A percentile compares a stretch with the other conserved stretches of the same genome.
These are phyloP conservation scores for Avena insularis DNA, from an alignment of 176 grass and related monocot species.

Conservation along the genomic window DNA sequence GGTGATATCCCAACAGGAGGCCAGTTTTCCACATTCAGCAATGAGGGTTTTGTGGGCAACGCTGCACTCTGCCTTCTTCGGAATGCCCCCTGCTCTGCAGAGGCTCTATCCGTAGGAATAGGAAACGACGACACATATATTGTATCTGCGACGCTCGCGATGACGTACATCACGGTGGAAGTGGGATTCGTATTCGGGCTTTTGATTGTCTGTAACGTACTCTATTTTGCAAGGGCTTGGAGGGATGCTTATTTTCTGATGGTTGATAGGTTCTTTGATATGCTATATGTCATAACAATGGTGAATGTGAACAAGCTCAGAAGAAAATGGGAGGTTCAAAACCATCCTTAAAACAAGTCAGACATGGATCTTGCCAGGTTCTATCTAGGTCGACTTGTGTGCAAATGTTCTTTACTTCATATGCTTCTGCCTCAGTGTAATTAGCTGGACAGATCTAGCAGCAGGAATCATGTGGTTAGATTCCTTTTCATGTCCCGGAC, in stretches of 20 bases:
- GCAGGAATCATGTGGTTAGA: neutral
- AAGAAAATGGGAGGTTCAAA: neutral
- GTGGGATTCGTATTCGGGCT: conserved; percentile 26
- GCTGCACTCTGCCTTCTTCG: neutral
- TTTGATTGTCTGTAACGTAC: neutral
- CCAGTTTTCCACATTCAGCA: conserved; percentile 75
- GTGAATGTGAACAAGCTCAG: conserved; percentile 14
- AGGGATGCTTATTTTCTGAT: neutral
- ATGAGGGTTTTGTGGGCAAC: conserved; percentile 47
- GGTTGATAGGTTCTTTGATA: conserved; percentile 32
- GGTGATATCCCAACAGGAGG: conserved; percentile 78
- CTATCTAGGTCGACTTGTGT: neutral
- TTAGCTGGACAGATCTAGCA: neutral
- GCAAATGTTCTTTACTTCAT: neutral
- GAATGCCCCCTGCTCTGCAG: neutral
- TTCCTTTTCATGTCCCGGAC: neutral
- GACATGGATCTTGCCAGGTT: neutral
- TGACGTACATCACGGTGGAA: neutral
- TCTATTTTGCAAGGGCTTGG: conserved; percentile 22
- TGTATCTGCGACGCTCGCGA: neutral
- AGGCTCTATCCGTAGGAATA: neutral
- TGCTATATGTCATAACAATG: neutral
- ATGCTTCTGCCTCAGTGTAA: neutral
- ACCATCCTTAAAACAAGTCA: conserved; percentile 2
- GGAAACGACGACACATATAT: neutral